These are phyloP conservation scores for Wickerhamiella sorbophila DNA, from an alignment of 805 yeast species.

Conservation along the genomic window DNA sequence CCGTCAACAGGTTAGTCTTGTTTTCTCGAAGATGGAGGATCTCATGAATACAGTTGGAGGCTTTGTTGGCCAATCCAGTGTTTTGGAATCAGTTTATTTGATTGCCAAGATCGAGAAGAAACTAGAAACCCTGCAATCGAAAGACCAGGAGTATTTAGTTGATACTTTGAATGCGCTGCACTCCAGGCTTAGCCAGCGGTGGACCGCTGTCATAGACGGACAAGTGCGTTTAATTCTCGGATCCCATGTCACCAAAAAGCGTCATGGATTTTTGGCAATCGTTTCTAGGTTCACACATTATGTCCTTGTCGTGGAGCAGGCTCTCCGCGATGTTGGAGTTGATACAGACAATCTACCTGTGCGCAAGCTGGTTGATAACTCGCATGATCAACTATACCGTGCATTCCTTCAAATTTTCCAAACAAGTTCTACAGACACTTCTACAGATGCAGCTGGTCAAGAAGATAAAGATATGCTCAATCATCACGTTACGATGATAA, in stretches of 20 bases:
- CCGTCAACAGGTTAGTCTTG: constrained; percentile 30
- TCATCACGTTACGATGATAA: constrained; percentile 34
- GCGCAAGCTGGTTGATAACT: neutral
- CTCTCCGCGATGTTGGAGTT: constrained; percentile 7
- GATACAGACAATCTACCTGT: constrained; percentile 1
- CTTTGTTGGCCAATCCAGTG: constrained; percentile 26
- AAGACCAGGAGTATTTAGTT: constrained; percentile 52
- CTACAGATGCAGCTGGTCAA: constrained; percentile 8
- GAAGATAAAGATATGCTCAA: constrained; percentile 28
- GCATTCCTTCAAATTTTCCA: constrained; percentile 18
- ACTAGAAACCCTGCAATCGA: constrained; percentile 27
- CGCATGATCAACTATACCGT: constrained; percentile 15
- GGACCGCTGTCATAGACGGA: constrained; percentile 46
- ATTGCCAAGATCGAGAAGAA: constrained; percentile 31
- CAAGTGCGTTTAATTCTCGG: constrained; percentile 37
- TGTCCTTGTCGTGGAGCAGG: constrained; percentile 11
- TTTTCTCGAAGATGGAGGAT: constrained; percentile 31
- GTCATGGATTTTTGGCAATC: constrained; percentile 31
- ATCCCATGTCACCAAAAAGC: constrained; percentile 25
- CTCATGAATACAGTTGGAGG: constrained; percentile 24
- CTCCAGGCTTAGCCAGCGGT: constrained; percentile 37
- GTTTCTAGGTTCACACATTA: constrained; percentile 35
- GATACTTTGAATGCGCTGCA: constrained; percentile 36
- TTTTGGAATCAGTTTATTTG: constrained; percentile 31
- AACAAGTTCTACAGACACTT: neutral